Evolutionary conservation across 2,329 filamentous ascomycete species (phyloP), one percentile per base, ranked within the genome.

Genomic region (Aspergillus pseudoterreus): DNA sequence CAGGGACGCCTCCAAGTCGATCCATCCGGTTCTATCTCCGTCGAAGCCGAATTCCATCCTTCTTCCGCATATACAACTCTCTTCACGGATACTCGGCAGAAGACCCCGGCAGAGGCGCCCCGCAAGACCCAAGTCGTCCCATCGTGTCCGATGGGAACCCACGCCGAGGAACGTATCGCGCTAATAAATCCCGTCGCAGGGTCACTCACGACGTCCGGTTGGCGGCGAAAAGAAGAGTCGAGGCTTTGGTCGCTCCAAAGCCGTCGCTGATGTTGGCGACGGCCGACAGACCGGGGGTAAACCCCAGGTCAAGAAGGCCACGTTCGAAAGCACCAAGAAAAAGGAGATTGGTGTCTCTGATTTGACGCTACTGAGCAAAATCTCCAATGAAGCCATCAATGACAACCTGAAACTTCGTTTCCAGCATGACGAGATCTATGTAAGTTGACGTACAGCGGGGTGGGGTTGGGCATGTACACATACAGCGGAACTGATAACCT

Each of bases 321-420:
- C 89, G 55, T 99, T 95, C 75, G 94, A 99, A 72, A 90, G 85
- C 55, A 89, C 86, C 60, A 97, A 97, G 82, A 99, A 97, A 85
- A 97, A 96, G 82, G 92, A 99, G 75, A 94, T 99, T 63, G 94
- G 94, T 60, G 94, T 99, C 49, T 96, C 94, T 50, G 94, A 99
- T 79, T 82, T 99, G 70, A 99, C 94, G 4, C 80, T 99, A 65
- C 87, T 99, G 69, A 96, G 92, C 80, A 97, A 97, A 75, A 95
- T 99, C 59, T 96, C 92, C 60, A 97, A 99, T 73, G 94, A 99
- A 73, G 92, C 92, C 55, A 99, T 99, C 79, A 99, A 99, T 77
- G 94, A 97, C 52, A 99, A 99, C 72, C 72, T 99, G 72, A 96
- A 96, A 81, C 95, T 97, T 78, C 86, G 94, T 56, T 99, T 99